A percentile compares a stretch with the other conserved stretches of the same genome.
These are phyloP conservation scores for Polyplosphaeria fusca DNA, from an alignment of 495 filamentous ascomycete species.

Conservation along the genomic window DNA sequence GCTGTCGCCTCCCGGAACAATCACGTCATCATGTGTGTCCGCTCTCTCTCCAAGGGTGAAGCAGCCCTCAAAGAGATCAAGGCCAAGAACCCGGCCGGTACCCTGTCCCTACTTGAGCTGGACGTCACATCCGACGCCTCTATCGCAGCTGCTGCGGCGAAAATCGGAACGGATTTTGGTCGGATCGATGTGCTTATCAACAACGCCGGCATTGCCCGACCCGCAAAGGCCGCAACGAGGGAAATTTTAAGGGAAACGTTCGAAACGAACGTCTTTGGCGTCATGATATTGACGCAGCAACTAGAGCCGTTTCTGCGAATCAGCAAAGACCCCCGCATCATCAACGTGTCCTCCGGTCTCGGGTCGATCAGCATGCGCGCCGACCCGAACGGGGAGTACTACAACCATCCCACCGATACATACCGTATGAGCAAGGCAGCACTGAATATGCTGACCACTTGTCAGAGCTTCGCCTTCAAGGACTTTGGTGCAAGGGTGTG, in stretches of 20 bases:
- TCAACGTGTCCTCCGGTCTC: slow-evolving; percentile 36
- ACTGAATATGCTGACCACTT: slow-evolving; percentile 35
- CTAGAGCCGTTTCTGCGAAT: slow-evolving; percentile 37
- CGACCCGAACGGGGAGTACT: slow-evolving; percentile 5
- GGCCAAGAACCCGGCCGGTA: slow-evolving; percentile 26
- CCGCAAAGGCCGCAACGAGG: slow-evolving; percentile 1
- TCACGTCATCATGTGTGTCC: slow-evolving; percentile 43
- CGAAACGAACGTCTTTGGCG: slow-evolving; percentile 41
- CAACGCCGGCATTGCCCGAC: slow-evolving; percentile 29
- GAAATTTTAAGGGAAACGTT: slow-evolving; percentile 21
- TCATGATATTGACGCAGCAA: slow-evolving; percentile 33
- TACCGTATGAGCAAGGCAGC: slow-evolving; percentile 40
- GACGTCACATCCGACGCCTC: slow-evolving; percentile 34
- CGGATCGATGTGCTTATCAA: slow-evolving; percentile 31
- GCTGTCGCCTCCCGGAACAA: slow-evolving; percentile 33
- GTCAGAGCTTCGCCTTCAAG: slow-evolving; percentile 15
- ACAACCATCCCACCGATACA: neutral
- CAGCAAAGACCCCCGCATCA: slow-evolving; percentile 31
- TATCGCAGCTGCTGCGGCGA: slow-evolving; percentile 26
- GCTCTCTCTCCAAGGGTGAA: slow-evolving; percentile 37
- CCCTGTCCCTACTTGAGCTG: slow-evolving; percentile 28
- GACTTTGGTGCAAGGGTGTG: slow-evolving; percentile 37
- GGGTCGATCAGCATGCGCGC: slow-evolving; percentile 26
- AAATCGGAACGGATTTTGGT: slow-evolving; percentile 26
- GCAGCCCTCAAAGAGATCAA: slow-evolving; percentile 37